Evolutionary conservation across 1,139 yeast species (phyloP), one percentile per base, ranked within the genome.

Genomic region (Yamadazyma sp.): DNA sequence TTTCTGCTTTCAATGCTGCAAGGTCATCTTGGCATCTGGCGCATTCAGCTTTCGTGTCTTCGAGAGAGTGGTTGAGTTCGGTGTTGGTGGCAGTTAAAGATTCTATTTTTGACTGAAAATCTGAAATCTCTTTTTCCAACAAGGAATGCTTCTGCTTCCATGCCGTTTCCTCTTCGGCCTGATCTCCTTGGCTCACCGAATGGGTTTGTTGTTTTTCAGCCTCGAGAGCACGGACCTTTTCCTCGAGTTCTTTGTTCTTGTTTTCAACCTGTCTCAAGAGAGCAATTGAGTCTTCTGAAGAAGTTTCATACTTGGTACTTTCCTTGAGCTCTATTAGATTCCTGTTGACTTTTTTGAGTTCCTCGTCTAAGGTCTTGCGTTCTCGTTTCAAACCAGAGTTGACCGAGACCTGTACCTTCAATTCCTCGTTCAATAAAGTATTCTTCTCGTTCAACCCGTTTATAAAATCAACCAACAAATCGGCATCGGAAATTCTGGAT

Each of bases 401-500:
- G 12, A 50, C 54, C 24, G 41, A 43, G 4, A 39, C 36, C 29
- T 50, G 54, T 15, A 43, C 43, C 41, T 77, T 62, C 51, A 82
- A 58, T 51, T 83, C 87, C 9, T 62, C 68, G 48, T 70, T 75
- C 44, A 80, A 66, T 62, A 89, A 62, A 3, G 69, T 66, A n/a
- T 77, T 78, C 55, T 85, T 85, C 36, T 77, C 74, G 17, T 74
- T 75, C 40, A 87, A 61, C 25, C 87, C 83, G 40, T 74, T 73
- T 38, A 91, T 71, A 58, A 82, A 89, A 38, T 83, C 91, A 30
- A 81, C 80, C 35, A 91, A 66, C 7, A 77, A 65, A 12, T 79
- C 86, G 0, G 83, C 77, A 48, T 92, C 97, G 1, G 84, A 67
- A 22, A 91, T 78, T 28, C 83, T 76, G 1, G 86, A 73, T 37